A percentile compares a stretch with the other conserved stretches of the same genome.
phyloP scores from a whole-genome alignment of 768 basidiomycete species.

The Suillus americanus region DNA sequence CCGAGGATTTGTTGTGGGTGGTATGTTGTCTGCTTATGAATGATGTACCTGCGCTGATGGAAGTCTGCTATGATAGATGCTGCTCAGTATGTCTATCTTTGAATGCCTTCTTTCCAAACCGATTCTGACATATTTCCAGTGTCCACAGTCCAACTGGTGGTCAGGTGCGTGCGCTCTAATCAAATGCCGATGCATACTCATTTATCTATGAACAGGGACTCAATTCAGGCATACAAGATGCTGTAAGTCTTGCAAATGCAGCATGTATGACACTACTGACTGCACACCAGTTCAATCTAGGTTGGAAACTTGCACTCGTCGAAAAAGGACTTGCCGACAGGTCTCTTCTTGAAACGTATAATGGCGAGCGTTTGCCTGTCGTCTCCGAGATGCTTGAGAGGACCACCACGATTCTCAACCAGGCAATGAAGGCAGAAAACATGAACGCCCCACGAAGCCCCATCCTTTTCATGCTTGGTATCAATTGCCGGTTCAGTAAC shows the following conservation, averaged over 20 bases:
- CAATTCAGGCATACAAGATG: slow-evolving; percentile 38
- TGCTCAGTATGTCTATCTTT: neutral
- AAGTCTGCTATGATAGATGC: neutral
- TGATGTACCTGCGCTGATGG: neutral
- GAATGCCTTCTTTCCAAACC: neutral
- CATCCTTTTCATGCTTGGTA: slow-evolving; percentile 30
- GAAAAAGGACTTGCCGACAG: slow-evolving; percentile 21
- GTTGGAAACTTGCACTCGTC: slow-evolving; percentile 28
- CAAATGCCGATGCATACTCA: neutral
- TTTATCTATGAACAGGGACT: slow-evolving; percentile 29
- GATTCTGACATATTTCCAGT: neutral
- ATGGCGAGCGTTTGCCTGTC: slow-evolving; percentile 26
- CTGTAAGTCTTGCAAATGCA: slow-evolving; percentile 26
- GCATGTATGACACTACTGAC: neutral
- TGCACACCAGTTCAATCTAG: slow-evolving; percentile 18
- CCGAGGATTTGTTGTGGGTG: neutral
- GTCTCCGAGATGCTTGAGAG: slow-evolving; percentile 28
- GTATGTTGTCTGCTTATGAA: neutral
- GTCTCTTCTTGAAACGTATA: slow-evolving; percentile 26
- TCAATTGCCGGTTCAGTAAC: slow-evolving; percentile 16
- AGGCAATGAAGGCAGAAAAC: slow-evolving; percentile 2
- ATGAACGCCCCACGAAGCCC: slow-evolving; percentile 19
- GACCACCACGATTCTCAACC: slow-evolving; percentile 20
- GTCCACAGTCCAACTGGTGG: neutral
- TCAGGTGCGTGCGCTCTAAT: neutral